Conservation (phyloP, 352 stramenopile genomes). For the Blastocystis sp. region DNA sequence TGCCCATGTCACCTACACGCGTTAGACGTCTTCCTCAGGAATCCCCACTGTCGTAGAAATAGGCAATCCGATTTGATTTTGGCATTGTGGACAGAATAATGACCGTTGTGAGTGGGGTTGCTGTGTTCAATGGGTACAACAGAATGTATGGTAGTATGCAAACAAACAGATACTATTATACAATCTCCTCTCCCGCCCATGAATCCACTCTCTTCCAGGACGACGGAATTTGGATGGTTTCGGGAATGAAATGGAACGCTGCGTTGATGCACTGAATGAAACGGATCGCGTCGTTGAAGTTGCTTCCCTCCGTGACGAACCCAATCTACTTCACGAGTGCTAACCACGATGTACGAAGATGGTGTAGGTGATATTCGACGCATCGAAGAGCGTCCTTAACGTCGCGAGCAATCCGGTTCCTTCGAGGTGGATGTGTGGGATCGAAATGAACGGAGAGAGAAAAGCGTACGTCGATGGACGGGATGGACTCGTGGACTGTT, state of each 20-base stretch:
- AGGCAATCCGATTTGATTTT: conserved; percentile 16
- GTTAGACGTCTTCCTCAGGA: conserved; percentile 24
- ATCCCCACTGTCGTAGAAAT: conserved; percentile 61
- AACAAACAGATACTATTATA: conserved; percentile 11
- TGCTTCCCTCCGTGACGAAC: conserved; percentile 30
- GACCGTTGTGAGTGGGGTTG: not conserved
- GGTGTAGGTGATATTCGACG: not conserved
- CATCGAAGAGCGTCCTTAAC: not conserved
- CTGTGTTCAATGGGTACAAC: not conserved
- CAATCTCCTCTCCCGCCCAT: not conserved
- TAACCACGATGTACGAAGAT: not conserved
- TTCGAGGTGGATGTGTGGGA: not conserved
- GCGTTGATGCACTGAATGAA: not conserved
- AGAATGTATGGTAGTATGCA: not conserved
- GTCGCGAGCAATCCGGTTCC: not conserved
- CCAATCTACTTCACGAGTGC: not conserved
- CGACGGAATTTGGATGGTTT: not conserved
- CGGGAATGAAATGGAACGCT: not conserved
- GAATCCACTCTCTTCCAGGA: conserved; percentile 2
- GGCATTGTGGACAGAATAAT: conserved; percentile 76
- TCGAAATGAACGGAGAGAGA: not conserved
- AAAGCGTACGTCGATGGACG: not conserved
- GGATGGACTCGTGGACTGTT: not conserved
- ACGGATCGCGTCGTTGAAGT: not conserved
- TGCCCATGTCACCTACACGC: conserved; percentile 76